Conservation (phyloP, 805 yeast species). For the Ogataea ganodermae region DNA sequence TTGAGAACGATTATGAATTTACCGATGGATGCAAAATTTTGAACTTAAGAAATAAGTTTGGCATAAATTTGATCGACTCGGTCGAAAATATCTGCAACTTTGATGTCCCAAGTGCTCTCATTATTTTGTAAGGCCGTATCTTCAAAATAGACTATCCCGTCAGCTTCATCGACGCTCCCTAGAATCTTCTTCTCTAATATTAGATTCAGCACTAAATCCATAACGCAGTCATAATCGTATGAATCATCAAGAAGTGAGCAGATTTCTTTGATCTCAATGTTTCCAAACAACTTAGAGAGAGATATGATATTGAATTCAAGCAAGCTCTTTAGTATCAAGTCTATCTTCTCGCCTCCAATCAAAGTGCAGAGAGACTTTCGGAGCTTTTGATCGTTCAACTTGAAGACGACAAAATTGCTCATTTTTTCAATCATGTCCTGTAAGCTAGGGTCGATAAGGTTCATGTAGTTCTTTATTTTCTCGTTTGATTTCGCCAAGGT, state of each 20-base stretch:
- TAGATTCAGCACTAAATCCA: constrained; percentile 22
- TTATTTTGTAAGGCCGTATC: background rate
- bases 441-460: background rate
- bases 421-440: background rate
- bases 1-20: no score
- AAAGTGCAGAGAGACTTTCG: background rate
- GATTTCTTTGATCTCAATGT: constrained; percentile 21
- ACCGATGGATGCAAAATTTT: no score
- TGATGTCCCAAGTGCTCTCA: constrained; percentile 9
- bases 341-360: background rate
- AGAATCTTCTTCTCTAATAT: constrained; percentile 24
- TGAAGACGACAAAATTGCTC: constrained; percentile 1
- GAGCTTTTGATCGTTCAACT: background rate
- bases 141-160: constrained; percentile 20
- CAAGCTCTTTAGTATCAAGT: constrained; percentile 8
- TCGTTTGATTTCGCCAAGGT: background rate
- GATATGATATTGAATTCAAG: constrained; percentile 27
- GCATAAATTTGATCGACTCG: constrained; percentile 12
- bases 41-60: constrained; percentile 6
- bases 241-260: constrained; percentile 14
- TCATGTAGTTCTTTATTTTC: background rate
- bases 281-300: constrained; percentile 24
- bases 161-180: constrained; percentile 31
- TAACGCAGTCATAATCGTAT: constrained; percentile 10
- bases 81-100: constrained; percentile 14